A percentile compares a stretch with the other conserved stretches of the same genome.
These are phyloP conservation scores for Lithospermum erythrorhizon DNA, from an alignment of 257 asterid genomes.

Conservation along the genomic window DNA sequence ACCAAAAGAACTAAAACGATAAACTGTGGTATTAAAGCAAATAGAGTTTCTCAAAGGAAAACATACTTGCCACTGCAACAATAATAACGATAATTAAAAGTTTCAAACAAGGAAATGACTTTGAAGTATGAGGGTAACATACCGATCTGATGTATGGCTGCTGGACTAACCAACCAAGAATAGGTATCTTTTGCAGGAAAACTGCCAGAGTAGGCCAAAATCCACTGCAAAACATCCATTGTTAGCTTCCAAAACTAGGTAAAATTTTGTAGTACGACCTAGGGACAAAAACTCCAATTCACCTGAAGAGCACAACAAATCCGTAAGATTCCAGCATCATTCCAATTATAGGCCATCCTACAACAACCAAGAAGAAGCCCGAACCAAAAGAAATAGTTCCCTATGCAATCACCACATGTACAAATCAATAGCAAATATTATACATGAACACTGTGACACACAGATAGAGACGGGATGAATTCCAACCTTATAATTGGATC, in stretches of 20 bases:
- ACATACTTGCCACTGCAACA: too few species aligned
- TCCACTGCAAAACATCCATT: conserved; percentile 52
- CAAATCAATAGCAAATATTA: conserved; percentile 1
- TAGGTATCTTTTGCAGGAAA: conserved; percentile 83
- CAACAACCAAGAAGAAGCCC: conserved; percentile 78
- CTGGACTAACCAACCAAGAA: conserved; percentile 87
- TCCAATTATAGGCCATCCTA: conserved; percentile 91
- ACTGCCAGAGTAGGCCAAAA: conserved; percentile 97
- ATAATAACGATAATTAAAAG: too few species aligned
- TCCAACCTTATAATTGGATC: conserved; percentile 67
- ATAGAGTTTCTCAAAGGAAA: too few species aligned
- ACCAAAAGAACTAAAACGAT: too few species aligned
- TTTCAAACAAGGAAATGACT: too few species aligned
- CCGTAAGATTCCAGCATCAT: conserved; percentile 96
- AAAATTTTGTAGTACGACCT: conserved; percentile 3
- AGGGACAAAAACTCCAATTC: background rate
- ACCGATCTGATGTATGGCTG: conserved; percentile 90
- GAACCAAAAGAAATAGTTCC: conserved; percentile 69
- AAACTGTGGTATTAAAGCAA: too few species aligned
- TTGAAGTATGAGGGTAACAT: conserved; percentile 11
- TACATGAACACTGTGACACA: background rate
- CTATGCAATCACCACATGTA: conserved; percentile 26
- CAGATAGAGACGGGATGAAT: background rate
- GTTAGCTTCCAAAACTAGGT: conserved; percentile 8
- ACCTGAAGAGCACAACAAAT: conserved; percentile 92